Conservation (phyloP, 2,329 filamentous ascomycete species). For the Fusarium redolens region DNA sequence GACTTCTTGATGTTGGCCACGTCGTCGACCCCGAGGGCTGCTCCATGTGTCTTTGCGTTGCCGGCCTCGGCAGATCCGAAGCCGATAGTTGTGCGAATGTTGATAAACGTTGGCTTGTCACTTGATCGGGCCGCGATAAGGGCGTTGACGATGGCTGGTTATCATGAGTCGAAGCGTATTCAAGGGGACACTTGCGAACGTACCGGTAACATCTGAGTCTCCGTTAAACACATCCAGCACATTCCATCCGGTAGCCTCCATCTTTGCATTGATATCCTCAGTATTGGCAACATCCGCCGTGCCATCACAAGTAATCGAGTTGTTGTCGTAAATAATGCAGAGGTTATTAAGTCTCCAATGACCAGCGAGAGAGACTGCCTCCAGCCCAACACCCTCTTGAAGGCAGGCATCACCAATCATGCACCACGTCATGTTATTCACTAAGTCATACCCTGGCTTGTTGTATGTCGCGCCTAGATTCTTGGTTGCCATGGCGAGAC, state of each 20-base stretch:
- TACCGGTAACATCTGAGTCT: neutral
- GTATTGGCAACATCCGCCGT: conserved; percentile 63
- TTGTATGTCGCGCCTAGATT: conserved; percentile 52
- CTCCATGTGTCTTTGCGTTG: neutral
- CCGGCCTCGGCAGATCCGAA: neutral
- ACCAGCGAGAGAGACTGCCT: conserved; percentile 46
- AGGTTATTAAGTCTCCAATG: neutral
- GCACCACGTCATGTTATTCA: conserved; percentile 63
- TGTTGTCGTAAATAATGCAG: neutral
- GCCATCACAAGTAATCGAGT: conserved; percentile 63
- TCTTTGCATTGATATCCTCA: conserved; percentile 66
- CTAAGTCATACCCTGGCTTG: neutral
- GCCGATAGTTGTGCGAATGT: neutral
- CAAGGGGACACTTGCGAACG: neutral
- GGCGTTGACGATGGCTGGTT: neutral
- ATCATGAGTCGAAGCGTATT: neutral
- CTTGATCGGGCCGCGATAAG: neutral
- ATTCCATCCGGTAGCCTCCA: conserved; percentile 64
- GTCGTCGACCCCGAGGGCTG: neutral
- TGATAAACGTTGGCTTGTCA: neutral
- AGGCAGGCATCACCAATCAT: conserved; percentile 67
- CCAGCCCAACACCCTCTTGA: conserved; percentile 66
- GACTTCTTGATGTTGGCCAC: neutral
- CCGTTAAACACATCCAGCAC: conserved; percentile 50
- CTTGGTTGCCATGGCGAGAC: conserved; percentile 55